Base-by-base conservation (phyloP, 768 basidiomycete species). In the Phylloporus arenicola region DNA sequence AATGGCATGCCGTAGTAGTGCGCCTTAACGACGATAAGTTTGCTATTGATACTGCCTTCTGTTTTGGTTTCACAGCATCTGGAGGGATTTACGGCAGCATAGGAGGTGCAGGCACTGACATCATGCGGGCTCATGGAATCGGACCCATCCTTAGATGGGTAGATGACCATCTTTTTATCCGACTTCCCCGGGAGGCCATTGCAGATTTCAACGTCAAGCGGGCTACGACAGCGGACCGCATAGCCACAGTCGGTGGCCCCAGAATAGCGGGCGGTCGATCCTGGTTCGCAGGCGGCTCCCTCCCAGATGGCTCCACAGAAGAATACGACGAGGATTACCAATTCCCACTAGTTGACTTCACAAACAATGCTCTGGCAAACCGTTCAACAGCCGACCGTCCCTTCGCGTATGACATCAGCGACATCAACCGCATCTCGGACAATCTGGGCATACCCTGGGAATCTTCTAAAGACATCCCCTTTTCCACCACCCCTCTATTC, bases 1-100 rank as follows among this genome's bases (percentile, higher is more conserved):
- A 76, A 25, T 75, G 70, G 68, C 72, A 0, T 69, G 24, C 63
- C 0, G 30, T 62, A 0, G 69, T 73, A 0, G 58, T 73, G 0
- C 52, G 61, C 0, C 53, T 70, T 0, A 27, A 22, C 1, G 38
- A 51, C 2, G 2, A 14, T 16, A 4, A 4, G 2, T 48, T 68
- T 25, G 56, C 54, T 2, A 50, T 70, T 19, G 60, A 71, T 40
- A 69, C 48, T 48, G 20, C 47, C 1, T 59, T 64, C 6, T 52
- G 56, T 5, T 73, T 73, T 16, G 60, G 69, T 0, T 50, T 62
- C 0, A 29, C 35, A 0, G 56, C 68, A 0, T 57, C 60, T 0
- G 62, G 57, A 0, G 67, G 69, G 0, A 35, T 57, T 0, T 70
- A 65, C 37, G 67, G 71, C 0, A 16, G 40, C 0, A 0, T 72